phyloP scores from a whole-genome alignment of 2,329 filamentous ascomycete genomes.

The Phaeosphaeriaceae sp. region DNA sequence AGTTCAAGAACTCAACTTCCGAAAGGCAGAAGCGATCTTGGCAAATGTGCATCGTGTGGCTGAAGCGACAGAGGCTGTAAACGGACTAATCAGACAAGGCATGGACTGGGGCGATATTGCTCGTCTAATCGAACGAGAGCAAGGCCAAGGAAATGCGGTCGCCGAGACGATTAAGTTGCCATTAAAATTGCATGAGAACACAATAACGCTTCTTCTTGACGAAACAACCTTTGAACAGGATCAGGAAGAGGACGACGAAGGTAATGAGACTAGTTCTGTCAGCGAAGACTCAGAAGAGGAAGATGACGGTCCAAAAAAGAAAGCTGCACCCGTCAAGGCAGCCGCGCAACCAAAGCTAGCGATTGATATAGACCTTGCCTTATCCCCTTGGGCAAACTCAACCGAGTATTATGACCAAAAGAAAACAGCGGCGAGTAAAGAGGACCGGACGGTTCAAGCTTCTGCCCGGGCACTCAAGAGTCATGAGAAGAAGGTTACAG shows the following conservation, averaged over 20 bases:
- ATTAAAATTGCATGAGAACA: constrained; percentile 88
- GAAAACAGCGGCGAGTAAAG: constrained; percentile 81
- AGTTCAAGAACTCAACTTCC: constrained; percentile 79
- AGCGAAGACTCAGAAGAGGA: constrained; percentile 67
- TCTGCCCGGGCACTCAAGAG: constrained; percentile 85
- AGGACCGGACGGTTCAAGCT: constrained; percentile 83
- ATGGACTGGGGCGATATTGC: constrained; percentile 98
- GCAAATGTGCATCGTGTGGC: constrained; percentile 90
- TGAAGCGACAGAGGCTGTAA: constrained; percentile 91
- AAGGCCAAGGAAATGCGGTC: constrained; percentile 79
- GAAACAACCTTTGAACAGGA: constrained; percentile 72
- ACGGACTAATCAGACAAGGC: constrained; percentile 86
- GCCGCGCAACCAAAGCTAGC: constrained; percentile 59
- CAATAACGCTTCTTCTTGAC: constrained; percentile 77
- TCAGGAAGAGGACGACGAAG: constrained; percentile 63
- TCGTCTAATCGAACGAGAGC: constrained; percentile 85
- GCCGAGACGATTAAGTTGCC: constrained; percentile 86
- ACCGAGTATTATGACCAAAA: constrained; percentile 91
- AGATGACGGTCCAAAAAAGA: constrained; percentile 57
- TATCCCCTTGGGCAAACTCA: constrained; percentile 89
- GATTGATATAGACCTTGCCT: constrained; percentile 82
- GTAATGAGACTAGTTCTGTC: constrained; percentile 69
- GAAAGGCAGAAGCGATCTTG: constrained; percentile 88
- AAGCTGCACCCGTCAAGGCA: constrained; percentile 43
- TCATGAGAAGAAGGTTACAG: constrained; percentile 84